Evolutionary conservation across 2,329 filamentous ascomycete species (phyloP).

Genomic region (Monilinia laxa): DNA sequence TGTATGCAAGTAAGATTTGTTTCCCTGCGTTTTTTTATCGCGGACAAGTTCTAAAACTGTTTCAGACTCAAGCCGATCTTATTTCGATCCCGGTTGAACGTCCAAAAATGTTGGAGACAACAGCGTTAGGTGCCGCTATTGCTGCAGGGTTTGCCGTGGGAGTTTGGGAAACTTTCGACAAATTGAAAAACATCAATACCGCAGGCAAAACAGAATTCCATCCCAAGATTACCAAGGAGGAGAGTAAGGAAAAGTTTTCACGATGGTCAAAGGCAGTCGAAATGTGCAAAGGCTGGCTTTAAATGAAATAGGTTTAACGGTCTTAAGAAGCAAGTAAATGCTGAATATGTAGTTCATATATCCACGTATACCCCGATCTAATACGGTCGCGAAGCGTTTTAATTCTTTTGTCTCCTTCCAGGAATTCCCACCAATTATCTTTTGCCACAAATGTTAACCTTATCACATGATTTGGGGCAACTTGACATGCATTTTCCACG

Average conservation of each 20-base stretch:
- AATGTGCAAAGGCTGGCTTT: slow-evolving; percentile 44
- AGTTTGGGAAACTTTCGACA: slow-evolving; percentile 72
- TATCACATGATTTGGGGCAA: background rate
- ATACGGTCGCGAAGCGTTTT: background rate
- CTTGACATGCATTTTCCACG: rapidly evolving
- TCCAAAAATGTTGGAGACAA: slow-evolving; percentile 80
- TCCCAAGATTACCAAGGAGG: slow-evolving; percentile 55
- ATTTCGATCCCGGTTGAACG: slow-evolving; percentile 77
- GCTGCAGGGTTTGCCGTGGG: slow-evolving; percentile 76
- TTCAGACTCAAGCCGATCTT: slow-evolving; percentile 72
- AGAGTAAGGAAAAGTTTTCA: slow-evolving; percentile 46
- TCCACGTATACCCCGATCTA: background rate
- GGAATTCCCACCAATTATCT: background rate
- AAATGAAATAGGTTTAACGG: background rate
- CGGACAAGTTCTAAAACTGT: background rate
- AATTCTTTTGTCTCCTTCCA: background rate
- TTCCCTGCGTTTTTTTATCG: background rate
- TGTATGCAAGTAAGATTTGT: slow-evolving; percentile 61
- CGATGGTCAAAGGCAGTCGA: slow-evolving; percentile 59
- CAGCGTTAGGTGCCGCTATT: slow-evolving; percentile 76
- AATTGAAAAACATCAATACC: slow-evolving; percentile 71
- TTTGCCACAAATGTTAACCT: background rate
- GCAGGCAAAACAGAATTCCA: slow-evolving; percentile 68
- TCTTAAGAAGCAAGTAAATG: background rate
- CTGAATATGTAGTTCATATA: background rate